Evolutionary conservation across 2,329 filamentous ascomycete genomes (phyloP), one percentile per base, ranked within the genome.

Genomic region (Beauveria sp.): DNA sequence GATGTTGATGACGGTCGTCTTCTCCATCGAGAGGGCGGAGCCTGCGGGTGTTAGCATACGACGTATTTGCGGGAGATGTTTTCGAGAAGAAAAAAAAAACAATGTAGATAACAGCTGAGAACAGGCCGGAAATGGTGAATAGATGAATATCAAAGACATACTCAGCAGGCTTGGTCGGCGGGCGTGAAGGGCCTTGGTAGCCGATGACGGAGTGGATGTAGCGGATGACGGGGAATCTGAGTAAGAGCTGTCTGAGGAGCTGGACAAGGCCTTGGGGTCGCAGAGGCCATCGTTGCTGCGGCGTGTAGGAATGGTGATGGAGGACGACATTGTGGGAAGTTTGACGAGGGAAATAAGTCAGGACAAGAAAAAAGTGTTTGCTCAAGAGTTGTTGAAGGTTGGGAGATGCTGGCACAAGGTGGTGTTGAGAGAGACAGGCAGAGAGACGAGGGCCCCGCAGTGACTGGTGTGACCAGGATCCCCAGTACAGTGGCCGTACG

Each of bases 1-100:
- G 66, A 93, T 85, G 72, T 92, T 90, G 73, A 93, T 86, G 52
- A 91, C 88, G n/a, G 87, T 91, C 69, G 88, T 88, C 74, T 92
- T 88, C 67, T 89, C 83, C 72, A 89, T 86, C 50, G 85, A 85
- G 64, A 93, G 80, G 20, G 88, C 87, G 48, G 85, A 83, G 73
- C 89, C 89, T 91, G 66, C 55, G 26, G 9, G 26, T 4, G 48
- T 51, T 24, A 49, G 53, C 54, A 61, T 31, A 38, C 45, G 24
- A 20, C 14, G 26, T 20, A 28, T 5, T 34, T 51, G 38, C 50
- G 8, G 22, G 24, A 12, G 4, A 45, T 24, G 31, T 55, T 49
- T 55, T 18, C 38, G 3, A 58, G 48, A 45, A 53, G 61, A 16
- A 46, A 49, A 53, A 31, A 38, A 20, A 59, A 38, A 5, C 34